Percentiles rank a stretch among this genome's conserved stretches.
Conservation (phyloP, 345 rosid species). For the Aurinia saxatilis region DNA sequence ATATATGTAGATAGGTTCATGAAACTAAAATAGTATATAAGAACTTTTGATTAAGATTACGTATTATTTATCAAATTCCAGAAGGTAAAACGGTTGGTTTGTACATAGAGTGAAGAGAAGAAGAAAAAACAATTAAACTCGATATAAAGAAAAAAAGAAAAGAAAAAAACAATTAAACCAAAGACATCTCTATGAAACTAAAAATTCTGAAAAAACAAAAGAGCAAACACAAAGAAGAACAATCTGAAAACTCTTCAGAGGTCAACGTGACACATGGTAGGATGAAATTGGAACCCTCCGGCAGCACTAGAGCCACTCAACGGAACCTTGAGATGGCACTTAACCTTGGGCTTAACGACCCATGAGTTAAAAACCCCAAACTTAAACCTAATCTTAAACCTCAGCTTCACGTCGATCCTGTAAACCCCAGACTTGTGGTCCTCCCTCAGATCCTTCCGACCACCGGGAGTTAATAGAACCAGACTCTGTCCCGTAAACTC, state of each 20-base stretch:
- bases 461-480: conserved; percentile 26
- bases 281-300: conserved; percentile 5
- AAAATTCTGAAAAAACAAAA: background rate
- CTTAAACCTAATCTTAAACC: conserved; percentile 48
- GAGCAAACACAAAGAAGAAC: background rate
- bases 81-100: too few relatives aligned
- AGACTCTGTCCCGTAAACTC: conserved; percentile 26
- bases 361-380: conserved; percentile 41
- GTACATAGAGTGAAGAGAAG: too few relatives aligned
- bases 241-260: conserved; percentile 1
- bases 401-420: conserved; percentile 42
- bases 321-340: conserved; percentile 54
- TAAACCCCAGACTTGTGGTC: conserved; percentile 40
- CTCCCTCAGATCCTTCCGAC: conserved; percentile 5
- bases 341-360: conserved; percentile 43
- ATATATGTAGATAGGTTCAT: too few relatives aligned
- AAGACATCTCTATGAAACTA: background rate
- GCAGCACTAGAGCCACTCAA: conserved; percentile 16
- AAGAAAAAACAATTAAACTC: too few relatives aligned
- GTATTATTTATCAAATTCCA: too few relatives aligned
- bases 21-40: too few relatives aligned
- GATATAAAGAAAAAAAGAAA: too few relatives aligned
- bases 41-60: too few relatives aligned
- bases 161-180: background rate
- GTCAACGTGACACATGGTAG: conserved; percentile 42